These are phyloP conservation scores for Cladosporium sp. DNA, from an alignment of 2,329 filamentous ascomycete genomes.

Conservation along the genomic window DNA sequence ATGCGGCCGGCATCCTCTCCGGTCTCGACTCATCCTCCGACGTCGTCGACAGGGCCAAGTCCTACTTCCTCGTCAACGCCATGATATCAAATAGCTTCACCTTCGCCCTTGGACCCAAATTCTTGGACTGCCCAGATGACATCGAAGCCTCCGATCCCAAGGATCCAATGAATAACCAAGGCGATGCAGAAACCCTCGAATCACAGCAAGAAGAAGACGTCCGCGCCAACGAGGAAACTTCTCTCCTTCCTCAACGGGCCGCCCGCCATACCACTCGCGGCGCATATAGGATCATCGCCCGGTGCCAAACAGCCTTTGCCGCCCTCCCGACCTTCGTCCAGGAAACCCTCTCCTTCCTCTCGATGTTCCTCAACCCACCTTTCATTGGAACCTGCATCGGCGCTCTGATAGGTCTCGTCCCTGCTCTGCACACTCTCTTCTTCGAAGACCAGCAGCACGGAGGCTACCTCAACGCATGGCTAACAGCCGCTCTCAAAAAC, in stretches of 20 bases:
- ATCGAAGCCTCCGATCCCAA: slow-evolving; percentile 8
- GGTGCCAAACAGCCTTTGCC: slow-evolving; percentile 33
- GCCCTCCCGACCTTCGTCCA: slow-evolving; percentile 37
- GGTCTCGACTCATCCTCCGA: slow-evolving; percentile 40
- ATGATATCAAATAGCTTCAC: slow-evolving; percentile 60
- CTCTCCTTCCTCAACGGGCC: slow-evolving; percentile 45
- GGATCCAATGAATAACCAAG: slow-evolving; percentile 19
- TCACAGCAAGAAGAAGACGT: slow-evolving; percentile 26
- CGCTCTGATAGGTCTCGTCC: slow-evolving; percentile 56
- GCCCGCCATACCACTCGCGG: slow-evolving; percentile 27
- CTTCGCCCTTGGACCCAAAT: slow-evolving; percentile 58
- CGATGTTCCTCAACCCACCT: slow-evolving; percentile 57
- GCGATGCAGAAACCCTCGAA: slow-evolving; percentile 27
- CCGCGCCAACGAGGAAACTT: slow-evolving; percentile 44
- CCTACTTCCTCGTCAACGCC: slow-evolving; percentile 63
- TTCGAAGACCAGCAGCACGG: slow-evolving; percentile 56
- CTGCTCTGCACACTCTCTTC: slow-evolving; percentile 57
- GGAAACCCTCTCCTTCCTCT: slow-evolving; percentile 38
- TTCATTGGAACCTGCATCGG: slow-evolving; percentile 58
- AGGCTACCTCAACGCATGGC: slow-evolving; percentile 63
- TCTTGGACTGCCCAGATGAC: slow-evolving; percentile 47
- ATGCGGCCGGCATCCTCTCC: slow-evolving; percentile 54
- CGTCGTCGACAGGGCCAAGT: slow-evolving; percentile 57
- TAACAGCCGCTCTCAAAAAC: slow-evolving; percentile 58
- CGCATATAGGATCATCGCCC: slow-evolving; percentile 32